phyloP scores from a whole-genome alignment of 441 rosid species.

The California macrophylla region DNA sequence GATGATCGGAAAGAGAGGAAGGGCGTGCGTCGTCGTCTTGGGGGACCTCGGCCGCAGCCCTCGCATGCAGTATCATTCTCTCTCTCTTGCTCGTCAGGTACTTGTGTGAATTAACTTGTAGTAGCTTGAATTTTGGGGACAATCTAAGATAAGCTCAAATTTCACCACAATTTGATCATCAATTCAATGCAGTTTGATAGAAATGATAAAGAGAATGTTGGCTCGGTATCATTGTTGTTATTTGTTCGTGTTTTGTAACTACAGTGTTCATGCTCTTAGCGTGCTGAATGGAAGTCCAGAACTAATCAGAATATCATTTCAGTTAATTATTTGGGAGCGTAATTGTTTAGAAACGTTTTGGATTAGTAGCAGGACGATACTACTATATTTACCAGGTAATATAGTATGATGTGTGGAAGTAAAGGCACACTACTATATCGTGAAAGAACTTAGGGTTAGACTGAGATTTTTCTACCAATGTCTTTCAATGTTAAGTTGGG shows the following conservation, averaged over 20 bases:
- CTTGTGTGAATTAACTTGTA: neutral
- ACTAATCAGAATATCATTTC: neutral
- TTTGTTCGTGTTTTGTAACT: neutral
- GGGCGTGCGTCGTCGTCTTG: constrained; percentile 83
- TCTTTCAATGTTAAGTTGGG: neutral
- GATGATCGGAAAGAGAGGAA: constrained; percentile 46
- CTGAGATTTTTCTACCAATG: neutral
- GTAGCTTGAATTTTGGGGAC: neutral
- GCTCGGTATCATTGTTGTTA: neutral
- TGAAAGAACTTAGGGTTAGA: neutral
- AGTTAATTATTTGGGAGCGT: neutral
- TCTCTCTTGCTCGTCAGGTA: constrained; percentile 77
- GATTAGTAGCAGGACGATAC: neutral
- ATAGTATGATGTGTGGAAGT: neutral
- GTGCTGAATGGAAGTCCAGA: neutral
- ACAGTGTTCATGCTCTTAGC: neutral
- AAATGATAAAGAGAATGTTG: neutral
- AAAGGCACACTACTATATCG: neutral
- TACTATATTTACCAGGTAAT: neutral
- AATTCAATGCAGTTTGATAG: neutral
- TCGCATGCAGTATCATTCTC: constrained; percentile 93
- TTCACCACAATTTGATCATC: neutral
- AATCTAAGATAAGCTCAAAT: neutral
- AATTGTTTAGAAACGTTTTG: neutral
- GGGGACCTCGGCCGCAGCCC: constrained; percentile 98